These are phyloP conservation scores for Catunica adiposa DNA, from an alignment of 2,329 filamentous ascomycete species.

Conservation along the genomic window DNA sequence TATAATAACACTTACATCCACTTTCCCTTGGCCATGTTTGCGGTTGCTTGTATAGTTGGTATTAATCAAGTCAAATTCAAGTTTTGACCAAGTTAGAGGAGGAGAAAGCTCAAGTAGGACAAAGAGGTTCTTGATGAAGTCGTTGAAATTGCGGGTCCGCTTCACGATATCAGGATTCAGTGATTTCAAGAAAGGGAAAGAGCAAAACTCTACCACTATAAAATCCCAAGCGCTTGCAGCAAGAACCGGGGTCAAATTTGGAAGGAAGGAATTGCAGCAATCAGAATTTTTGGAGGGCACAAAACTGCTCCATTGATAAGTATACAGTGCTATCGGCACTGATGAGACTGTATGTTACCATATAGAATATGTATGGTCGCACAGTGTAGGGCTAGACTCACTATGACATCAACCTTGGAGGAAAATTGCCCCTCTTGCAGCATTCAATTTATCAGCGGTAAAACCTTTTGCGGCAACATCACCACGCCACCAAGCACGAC, in stretches of 20 bases:
- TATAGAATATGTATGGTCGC: background rate
- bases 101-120: too few species aligned
- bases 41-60: background rate
- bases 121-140: background rate
- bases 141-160: background rate
- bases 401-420: constrained; percentile 13
- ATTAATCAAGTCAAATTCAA: background rate
- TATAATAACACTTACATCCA: constrained; percentile 36
- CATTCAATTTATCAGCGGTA: constrained; percentile 12
- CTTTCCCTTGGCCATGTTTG: constrained; percentile 57
- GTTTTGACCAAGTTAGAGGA: background rate
- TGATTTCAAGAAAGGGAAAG: background rate
- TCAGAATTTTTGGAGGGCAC: constrained; percentile 13
- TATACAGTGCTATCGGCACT: constrained; percentile 7
- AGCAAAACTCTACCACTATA: background rate
- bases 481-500: background rate
- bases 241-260: background rate
- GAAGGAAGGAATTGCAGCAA: background rate
- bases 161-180: constrained; percentile 3
- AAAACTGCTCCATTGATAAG: constrained; percentile 4
- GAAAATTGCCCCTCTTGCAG: constrained; percentile 14
- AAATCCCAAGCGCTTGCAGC: background rate
- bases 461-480: constrained; percentile 1
- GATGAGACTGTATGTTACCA: background rate
- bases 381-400: constrained; percentile 13